These are phyloP conservation scores for Leccinum variabile DNA, from an alignment of 1,284 basidiomycete species.

Conservation along the genomic window DNA sequence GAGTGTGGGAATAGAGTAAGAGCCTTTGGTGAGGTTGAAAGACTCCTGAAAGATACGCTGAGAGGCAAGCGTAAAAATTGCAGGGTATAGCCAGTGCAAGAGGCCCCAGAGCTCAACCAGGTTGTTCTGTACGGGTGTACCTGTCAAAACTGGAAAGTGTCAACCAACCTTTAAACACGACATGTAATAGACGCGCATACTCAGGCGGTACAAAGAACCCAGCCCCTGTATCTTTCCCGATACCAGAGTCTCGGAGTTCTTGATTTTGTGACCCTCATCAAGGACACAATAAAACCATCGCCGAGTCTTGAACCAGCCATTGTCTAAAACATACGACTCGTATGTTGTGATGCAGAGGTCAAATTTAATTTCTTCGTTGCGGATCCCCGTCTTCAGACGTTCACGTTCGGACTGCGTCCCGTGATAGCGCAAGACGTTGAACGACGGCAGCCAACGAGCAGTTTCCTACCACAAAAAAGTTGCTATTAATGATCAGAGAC, in stretches of 20 bases:
- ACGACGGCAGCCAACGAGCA: slow-evolving; percentile 54
- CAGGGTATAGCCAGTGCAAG: slow-evolving; percentile 56
- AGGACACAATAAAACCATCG: slow-evolving; percentile 59
- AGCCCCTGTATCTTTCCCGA: slow-evolving; percentile 46
- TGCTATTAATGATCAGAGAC: background rate
- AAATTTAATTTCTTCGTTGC: slow-evolving; percentile 31
- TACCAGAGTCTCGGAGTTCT: slow-evolving; percentile 50
- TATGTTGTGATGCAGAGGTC: slow-evolving; percentile 62
- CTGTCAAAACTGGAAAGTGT: slow-evolving; percentile 51
- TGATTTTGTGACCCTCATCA: slow-evolving; percentile 64
- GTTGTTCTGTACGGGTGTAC: slow-evolving; percentile 66
- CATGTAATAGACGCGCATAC: slow-evolving; percentile 31
- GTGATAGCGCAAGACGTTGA: slow-evolving; percentile 51
- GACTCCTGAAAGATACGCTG: slow-evolving; percentile 50
- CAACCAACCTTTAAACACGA: slow-evolving; percentile 2
- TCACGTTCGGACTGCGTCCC: slow-evolving; percentile 48
- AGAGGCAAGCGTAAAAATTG: slow-evolving; percentile 50
- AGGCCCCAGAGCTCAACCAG: slow-evolving; percentile 58
- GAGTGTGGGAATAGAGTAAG: slow-evolving; percentile 51
- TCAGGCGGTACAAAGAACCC: slow-evolving; percentile 51
- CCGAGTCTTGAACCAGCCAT: slow-evolving; percentile 55
- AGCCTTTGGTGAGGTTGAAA: slow-evolving; percentile 51
- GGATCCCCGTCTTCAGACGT: slow-evolving; percentile 43
- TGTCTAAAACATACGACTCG: slow-evolving; percentile 49
- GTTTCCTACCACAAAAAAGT: slow-evolving; percentile 42